phyloP scores from a whole-genome alignment of 768 basidiomycete genomes.

The Lyophyllum shimeji region DNA sequence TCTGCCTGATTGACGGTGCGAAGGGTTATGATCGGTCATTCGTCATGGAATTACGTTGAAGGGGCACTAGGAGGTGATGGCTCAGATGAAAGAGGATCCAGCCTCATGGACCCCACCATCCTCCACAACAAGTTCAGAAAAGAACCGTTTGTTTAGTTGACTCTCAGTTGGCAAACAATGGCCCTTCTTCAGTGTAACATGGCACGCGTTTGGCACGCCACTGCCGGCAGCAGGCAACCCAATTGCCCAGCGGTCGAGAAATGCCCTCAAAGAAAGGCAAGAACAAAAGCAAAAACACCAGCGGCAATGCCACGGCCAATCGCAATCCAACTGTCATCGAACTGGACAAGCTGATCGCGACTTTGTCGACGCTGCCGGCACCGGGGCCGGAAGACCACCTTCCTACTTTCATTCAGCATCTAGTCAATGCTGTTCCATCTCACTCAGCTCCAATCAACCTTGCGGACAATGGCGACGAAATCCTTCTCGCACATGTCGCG shows the following conservation, averaged over 20 bases:
- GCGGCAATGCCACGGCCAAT: neutral
- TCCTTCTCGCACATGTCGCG: neutral
- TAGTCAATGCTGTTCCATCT: neutral
- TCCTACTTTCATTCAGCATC: neutral
- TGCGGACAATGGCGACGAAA: neutral
- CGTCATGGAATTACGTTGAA: neutral
- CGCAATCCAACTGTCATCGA: neutral
- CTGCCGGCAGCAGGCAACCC: too few relatives aligned
- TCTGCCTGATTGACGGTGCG: slow-evolving; percentile 2
- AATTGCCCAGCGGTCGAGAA: too few relatives aligned
- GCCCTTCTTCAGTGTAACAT: too few relatives aligned
- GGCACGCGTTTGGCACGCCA: too few relatives aligned
- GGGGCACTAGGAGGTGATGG: too few relatives aligned
- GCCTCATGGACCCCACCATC: neutral
- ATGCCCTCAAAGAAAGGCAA: neutral
- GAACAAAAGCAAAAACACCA: neutral
- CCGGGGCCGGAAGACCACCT: neutral
- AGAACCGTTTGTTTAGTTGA: neutral
- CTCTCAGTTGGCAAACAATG: slow-evolving; percentile 3
- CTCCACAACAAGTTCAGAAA: neutral
- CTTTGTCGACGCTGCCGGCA: neutral
- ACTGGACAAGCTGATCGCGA: neutral
- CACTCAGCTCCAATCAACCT: neutral
- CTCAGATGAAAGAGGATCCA: neutral
- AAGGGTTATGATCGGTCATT: slow-evolving; percentile 1